phyloP scores from a whole-genome alignment of 805 yeast genomes.

The Teunomyces cretensis region DNA sequence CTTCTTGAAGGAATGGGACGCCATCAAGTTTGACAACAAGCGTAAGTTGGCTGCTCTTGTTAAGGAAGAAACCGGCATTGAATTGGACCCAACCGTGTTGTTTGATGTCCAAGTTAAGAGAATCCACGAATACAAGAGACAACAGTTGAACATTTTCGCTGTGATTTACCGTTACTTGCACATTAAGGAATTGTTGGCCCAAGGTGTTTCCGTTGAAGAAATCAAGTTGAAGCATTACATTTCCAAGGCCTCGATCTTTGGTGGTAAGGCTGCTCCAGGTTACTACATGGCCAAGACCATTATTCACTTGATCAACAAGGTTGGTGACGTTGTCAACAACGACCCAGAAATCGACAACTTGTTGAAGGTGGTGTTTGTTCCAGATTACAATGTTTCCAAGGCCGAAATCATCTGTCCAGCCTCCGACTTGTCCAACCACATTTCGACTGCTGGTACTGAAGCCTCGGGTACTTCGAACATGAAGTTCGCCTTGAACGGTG shows the following conservation, averaged over 20 bases:
- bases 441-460: conserved; percentile 96
- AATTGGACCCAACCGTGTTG: conserved; percentile 68
- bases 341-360: conserved; percentile 74
- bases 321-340: conserved; percentile 74
- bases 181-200: conserved; percentile 65
- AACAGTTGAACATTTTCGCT: conserved; percentile 89
- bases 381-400: conserved; percentile 91
- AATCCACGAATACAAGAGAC: conserved; percentile 94
- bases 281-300: conserved; percentile 92
- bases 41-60: conserved; percentile 63
- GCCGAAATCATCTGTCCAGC: conserved; percentile 92
- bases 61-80: conserved; percentile 61
- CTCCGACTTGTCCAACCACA: conserved; percentile 87
- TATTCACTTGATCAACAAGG: conserved; percentile 81
- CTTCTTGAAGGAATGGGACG: conserved; percentile 70
- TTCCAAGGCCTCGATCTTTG: conserved; percentile 79
- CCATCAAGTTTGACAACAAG: conserved; percentile 70
- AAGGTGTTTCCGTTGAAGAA: conserved; percentile 40
- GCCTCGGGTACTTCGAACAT: conserved; percentile 95
- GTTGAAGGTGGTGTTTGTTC: conserved; percentile 83
- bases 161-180: conserved; percentile 78
- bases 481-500: conserved; percentile 95
- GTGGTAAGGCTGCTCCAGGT: conserved; percentile 98
- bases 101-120: conserved; percentile 94
- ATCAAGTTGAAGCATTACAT: conserved; percentile 61